Conservation (phyloP, 352 stramenopile species). For the Pythium biforme region DNA sequence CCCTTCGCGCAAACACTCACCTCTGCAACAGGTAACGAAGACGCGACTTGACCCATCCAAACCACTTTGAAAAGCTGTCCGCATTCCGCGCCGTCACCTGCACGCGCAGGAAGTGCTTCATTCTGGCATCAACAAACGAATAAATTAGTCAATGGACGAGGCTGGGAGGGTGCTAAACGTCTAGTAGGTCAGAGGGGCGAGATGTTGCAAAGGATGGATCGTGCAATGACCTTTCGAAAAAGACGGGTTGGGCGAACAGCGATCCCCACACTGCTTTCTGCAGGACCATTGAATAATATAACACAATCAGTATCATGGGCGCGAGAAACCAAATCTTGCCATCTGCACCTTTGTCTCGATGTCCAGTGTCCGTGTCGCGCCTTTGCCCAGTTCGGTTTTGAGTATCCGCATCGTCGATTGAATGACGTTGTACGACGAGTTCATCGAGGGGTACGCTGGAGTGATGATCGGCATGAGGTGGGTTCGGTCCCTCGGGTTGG, state of each 20-base stretch:
- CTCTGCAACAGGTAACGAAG: constrained; percentile 77
- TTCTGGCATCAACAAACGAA: constrained; percentile 34
- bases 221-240: constrained; percentile 71
- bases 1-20: constrained; percentile 29
- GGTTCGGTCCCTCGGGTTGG: constrained; percentile 77
- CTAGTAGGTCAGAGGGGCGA: neutral
- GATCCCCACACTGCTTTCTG: constrained; percentile 78
- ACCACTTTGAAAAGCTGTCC: constrained; percentile 70
- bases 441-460: constrained; percentile 97
- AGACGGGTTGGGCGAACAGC: constrained; percentile 67
- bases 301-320: neutral
- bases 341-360: constrained; percentile 79
- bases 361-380: constrained; percentile 55
- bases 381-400: constrained; percentile 85
- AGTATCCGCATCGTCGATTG: constrained; percentile 90
- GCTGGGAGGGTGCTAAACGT: neutral
- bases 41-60: constrained; percentile 87
- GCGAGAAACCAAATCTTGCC: neutral
- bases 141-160: neutral
- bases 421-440: constrained; percentile 98
- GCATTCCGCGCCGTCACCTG: constrained; percentile 58
- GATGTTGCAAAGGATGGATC: neutral
- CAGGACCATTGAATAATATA: constrained; percentile 3
- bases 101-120: constrained; percentile 79
- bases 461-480: constrained; percentile 99